Percentiles rank a stretch among this genome's conserved stretches.
Conservation (phyloP, 306 rosid species). For the Vicia sativa region DNA sequence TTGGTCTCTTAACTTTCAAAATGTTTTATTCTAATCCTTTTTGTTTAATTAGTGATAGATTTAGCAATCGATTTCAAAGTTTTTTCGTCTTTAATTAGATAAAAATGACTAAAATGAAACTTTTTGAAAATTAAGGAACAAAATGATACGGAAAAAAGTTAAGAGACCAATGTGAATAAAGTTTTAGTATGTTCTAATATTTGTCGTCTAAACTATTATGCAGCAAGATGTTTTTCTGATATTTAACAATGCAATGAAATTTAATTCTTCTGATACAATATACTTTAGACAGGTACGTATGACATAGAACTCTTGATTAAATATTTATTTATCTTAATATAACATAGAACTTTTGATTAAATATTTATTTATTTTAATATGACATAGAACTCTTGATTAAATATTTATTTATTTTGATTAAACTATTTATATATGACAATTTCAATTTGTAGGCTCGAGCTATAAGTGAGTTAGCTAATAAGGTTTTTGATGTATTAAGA, state of each 20-base stretch:
- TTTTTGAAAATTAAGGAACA: too few species aligned
- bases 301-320: conserved; percentile 11
- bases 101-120: too few species aligned
- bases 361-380: too few species aligned
- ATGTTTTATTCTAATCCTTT: too few species aligned
- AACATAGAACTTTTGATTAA: conserved; percentile 12
- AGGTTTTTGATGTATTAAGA: conserved; percentile 55
- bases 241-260: conserved; percentile 70
- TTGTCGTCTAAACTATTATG: conserved; percentile 39
- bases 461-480: conserved; percentile 55
- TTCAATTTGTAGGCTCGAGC: conserved; percentile 60
- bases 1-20: too few species aligned
- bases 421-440: not conserved
- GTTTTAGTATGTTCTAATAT: conserved; percentile 4
- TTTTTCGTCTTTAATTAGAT: too few species aligned
- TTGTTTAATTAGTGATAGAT: too few species aligned
- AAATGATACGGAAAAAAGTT: too few species aligned
- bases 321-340: too few species aligned
- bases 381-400: conserved; percentile 18
- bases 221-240: conserved; percentile 67
- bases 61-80: too few species aligned
- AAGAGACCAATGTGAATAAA: conserved; percentile 29
- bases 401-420: not conserved
- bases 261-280: conserved; percentile 64
- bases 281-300: conserved; percentile 83